phyloP scores from a whole-genome alignment of 2,329 filamentous ascomycete species.

The Teratosphaeria pseudoeucalypti region DNA sequence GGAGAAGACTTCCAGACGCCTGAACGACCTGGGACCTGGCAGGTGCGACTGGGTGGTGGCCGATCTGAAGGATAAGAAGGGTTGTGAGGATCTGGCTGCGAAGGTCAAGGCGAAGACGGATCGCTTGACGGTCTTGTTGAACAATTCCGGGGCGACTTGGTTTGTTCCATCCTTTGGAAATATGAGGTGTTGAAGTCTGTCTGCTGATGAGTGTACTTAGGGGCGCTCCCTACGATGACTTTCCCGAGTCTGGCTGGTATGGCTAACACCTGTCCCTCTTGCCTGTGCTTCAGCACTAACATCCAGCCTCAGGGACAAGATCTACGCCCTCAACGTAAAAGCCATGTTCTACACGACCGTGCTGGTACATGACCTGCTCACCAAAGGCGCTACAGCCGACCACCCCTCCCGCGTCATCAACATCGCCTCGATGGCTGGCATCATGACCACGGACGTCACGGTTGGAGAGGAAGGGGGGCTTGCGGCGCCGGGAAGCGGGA shows the following conservation, averaged over 20 bases:
- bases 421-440: constrained; percentile 36
- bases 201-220: not conserved
- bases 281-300: not conserved
- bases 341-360: constrained; percentile 38
- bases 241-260: constrained; percentile 44
- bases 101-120: constrained; percentile 36
- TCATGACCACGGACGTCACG: constrained; percentile 37
- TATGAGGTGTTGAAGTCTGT: not conserved
- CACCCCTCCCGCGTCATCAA: constrained; percentile 37
- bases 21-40: constrained; percentile 35
- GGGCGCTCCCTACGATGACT: constrained; percentile 48
- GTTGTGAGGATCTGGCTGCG: constrained; percentile 30
- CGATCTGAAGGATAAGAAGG: constrained; percentile 36
- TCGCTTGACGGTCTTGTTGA: constrained; percentile 36
- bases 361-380: constrained; percentile 34
- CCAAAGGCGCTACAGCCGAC: constrained; percentile 30
- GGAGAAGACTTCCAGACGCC: constrained; percentile 30
- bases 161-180: constrained; percentile 1
- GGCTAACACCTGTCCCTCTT: not conserved
- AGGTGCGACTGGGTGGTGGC: constrained; percentile 37
- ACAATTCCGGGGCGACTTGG: constrained; percentile 36
- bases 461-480: constrained; percentile 39
- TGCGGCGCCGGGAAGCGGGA: constrained; percentile 33
- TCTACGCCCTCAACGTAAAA: constrained; percentile 28
- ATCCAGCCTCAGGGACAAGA: constrained; percentile 30